Conservation (phyloP, 2,329 filamentous ascomycete species). For the Pseudogymnoascus sp. region DNA sequence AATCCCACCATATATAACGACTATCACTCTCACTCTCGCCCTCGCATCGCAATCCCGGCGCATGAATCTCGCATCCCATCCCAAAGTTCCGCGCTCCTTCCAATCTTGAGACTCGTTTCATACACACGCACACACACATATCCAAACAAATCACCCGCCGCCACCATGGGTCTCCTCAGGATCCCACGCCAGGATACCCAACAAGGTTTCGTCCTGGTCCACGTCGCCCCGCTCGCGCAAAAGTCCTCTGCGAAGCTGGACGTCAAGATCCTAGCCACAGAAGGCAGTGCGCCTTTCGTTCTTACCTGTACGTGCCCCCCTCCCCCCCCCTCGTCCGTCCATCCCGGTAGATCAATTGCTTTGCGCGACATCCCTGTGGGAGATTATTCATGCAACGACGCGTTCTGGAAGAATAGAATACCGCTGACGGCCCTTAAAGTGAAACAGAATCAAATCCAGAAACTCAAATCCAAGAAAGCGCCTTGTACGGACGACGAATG, state of each 20-base stretch:
- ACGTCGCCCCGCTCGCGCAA: slow-evolving; percentile 45
- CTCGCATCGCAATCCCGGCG: not conserved
- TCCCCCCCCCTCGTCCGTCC: not conserved
- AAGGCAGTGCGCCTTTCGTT: slow-evolving; percentile 54
- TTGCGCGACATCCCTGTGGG: slow-evolving; percentile 16
- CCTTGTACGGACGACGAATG: slow-evolving; percentile 57
- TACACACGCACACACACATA: not conserved
- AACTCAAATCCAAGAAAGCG: slow-evolving; percentile 46
- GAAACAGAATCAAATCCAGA: slow-evolving; percentile 46
- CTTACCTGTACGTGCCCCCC: slow-evolving; percentile 38
- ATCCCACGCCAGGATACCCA: slow-evolving; percentile 47
- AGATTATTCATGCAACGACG: slow-evolving; percentile 12
- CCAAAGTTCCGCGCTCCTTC: not conserved
- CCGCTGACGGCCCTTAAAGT: slow-evolving; percentile 33
- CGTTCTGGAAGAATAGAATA: slow-evolving; percentile 11
- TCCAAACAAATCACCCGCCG: not conserved
- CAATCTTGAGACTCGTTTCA: slow-evolving; percentile 1
- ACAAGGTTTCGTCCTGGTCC: slow-evolving; percentile 50
- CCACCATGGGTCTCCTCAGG: slow-evolving; percentile 39
- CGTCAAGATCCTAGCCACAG: slow-evolving; percentile 60
- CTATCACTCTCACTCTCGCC: not conserved
- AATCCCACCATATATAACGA: not conserved
- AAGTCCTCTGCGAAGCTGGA: slow-evolving; percentile 47
- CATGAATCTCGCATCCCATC: not conserved
- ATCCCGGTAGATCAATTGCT: not conserved